Evolutionary conservation across 176 grass and related monocot species (phyloP).

Genomic region (Phoenix dactylifera): DNA sequence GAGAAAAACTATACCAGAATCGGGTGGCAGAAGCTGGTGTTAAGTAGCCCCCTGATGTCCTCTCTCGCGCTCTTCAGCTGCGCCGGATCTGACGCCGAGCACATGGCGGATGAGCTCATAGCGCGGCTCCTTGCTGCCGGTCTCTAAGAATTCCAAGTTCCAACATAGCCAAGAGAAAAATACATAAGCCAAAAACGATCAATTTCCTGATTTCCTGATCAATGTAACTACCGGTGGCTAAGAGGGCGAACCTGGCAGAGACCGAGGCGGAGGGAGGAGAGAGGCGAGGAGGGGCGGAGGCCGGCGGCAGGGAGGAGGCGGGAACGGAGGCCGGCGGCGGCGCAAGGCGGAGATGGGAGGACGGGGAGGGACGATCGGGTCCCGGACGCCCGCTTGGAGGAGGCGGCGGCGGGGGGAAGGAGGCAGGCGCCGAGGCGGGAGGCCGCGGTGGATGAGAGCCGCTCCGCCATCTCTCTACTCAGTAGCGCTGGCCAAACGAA

Average conservation of each 20-base stretch:
- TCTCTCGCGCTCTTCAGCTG: slow-evolving; percentile 76
- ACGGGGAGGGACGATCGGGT: slow-evolving; percentile 45
- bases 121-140: slow-evolving; percentile 13
- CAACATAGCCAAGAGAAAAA: neutral
- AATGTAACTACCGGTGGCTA: neutral
- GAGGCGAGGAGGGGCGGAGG: slow-evolving; percentile 21
- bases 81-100: slow-evolving; percentile 39
- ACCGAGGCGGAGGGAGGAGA: slow-evolving; percentile 1
- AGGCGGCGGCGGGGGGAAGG: slow-evolving; percentile 10
- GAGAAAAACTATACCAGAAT: slow-evolving; percentile 52
- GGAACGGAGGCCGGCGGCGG: slow-evolving; percentile 5
- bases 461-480: slow-evolving; percentile 43
- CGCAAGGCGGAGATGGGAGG: neutral
- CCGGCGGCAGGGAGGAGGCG: neutral
- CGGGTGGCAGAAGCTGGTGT: slow-evolving; percentile 57
- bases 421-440: slow-evolving; percentile 17
- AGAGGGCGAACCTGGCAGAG: slow-evolving; percentile 27
- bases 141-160: slow-evolving; percentile 17
- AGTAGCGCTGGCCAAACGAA: no score
- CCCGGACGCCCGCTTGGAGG: neutral
- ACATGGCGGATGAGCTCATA: slow-evolving; percentile 13
- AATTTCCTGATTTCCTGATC: no score
- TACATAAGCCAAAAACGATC: neutral
- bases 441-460: slow-evolving; percentile 33
- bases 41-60: slow-evolving; percentile 81